A percentile compares a stretch with the other conserved stretches of the same genome.
Evolutionary conservation across 148 eudicot species (phyloP).

Genomic region (Diospyros lotus): DNA sequence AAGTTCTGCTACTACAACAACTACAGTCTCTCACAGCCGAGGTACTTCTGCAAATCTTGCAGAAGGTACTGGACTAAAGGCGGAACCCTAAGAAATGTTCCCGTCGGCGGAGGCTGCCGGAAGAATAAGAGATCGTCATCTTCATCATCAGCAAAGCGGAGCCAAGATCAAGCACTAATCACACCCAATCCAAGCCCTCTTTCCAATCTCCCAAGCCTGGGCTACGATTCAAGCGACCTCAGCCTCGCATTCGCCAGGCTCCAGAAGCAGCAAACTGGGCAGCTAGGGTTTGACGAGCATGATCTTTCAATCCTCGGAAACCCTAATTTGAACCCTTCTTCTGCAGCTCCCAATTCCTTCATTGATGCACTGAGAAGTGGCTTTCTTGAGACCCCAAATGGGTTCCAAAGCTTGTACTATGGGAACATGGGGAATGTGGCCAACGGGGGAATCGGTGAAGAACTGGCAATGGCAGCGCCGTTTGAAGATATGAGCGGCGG

Average conservation of each 20-base stretch:
- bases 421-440: constrained; percentile 22
- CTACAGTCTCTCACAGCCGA: constrained; percentile 82
- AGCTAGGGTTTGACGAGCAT: constrained; percentile 27
- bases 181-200: constrained; percentile 22
- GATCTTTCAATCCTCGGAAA: constrained; percentile 11
- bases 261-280: constrained; percentile 35
- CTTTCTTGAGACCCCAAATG: constrained; percentile 23
- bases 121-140: constrained; percentile 49
- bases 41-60: constrained; percentile 86
- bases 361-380: constrained; percentile 23
- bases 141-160: constrained; percentile 27
- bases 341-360: neutral
- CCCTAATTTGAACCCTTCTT: constrained; percentile 1
- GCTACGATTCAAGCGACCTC: constrained; percentile 36
- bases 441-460: constrained; percentile 23
- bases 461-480: constrained; percentile 22
- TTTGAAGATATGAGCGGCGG: constrained; percentile 28
- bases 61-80: constrained; percentile 96
- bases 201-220: constrained; percentile 14
- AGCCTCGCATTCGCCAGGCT: constrained; percentile 50
- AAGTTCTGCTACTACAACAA: constrained; percentile 95
- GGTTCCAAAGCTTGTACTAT: constrained; percentile 29
- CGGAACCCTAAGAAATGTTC: constrained; percentile 81
- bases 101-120: constrained; percentile 92
- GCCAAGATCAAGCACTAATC: constrained; percentile 19